These are phyloP conservation scores for Trichoderma sp. DNA, from an alignment of 2,329 filamentous ascomycete species.

Conservation along the genomic window DNA sequence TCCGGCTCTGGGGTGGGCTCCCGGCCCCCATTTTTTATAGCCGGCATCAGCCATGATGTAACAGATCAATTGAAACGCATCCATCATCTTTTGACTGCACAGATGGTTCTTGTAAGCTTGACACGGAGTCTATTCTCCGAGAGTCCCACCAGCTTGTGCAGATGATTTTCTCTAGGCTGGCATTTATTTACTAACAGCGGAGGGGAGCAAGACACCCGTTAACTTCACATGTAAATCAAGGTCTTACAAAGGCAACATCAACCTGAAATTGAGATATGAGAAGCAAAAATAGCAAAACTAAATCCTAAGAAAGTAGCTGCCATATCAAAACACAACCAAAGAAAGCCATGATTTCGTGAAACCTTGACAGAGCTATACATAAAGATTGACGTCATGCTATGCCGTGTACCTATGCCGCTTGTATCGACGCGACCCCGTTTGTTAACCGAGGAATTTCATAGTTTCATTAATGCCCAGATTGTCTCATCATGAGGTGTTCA, in stretches of 20 bases:
- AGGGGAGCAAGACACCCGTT: neutral
- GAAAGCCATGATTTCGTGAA: neutral
- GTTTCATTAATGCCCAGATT: neutral
- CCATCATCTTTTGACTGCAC: neutral
- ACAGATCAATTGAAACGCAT: neutral
- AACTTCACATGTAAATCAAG: neutral
- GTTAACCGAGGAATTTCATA: neutral
- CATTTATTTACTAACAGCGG: neutral
- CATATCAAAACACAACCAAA: neutral
- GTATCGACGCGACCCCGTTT: conserved; percentile 9
- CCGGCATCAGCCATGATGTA: neutral
- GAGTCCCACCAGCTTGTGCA: neutral
- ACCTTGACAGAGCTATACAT: neutral
- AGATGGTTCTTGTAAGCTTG: neutral
- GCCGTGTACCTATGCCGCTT: neutral
- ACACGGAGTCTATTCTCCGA: neutral
- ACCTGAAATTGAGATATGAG: neutral
- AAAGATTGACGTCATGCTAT: conserved; percentile 8
- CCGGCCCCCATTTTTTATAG: neutral
- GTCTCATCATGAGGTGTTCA: conserved; percentile 45
- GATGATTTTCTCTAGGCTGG: neutral
- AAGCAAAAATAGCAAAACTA: neutral
- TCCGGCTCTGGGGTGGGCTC: neutral
- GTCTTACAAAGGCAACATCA: neutral
- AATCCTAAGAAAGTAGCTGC: neutral